Evolutionary conservation across 805 yeast genomes (phyloP).

Genomic region (Candida boidinii): DNA sequence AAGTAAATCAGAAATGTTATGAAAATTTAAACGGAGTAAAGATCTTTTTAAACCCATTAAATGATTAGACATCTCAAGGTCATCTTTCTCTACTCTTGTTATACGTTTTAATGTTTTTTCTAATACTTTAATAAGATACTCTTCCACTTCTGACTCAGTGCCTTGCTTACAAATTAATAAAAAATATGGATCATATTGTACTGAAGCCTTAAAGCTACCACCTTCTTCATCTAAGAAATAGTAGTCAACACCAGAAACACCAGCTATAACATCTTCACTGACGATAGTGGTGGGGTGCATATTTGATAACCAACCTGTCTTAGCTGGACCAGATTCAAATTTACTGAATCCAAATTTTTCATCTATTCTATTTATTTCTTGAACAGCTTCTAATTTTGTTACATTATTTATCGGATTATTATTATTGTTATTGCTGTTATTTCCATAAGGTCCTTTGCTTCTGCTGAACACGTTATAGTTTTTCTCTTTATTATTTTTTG

Average conservation of each 20-base stretch:
- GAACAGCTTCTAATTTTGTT: conserved; percentile 43
- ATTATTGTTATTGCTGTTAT: conserved; percentile 1
- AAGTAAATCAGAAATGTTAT: conserved; percentile 63
- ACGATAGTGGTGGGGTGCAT: conserved; percentile 83
- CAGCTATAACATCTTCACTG: conserved; percentile 49
- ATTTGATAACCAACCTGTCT: conserved; percentile 86
- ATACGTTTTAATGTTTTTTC: conserved; percentile 57
- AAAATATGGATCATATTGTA: conserved; percentile 83
- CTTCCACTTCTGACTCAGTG: conserved; percentile 74
- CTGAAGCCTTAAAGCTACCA: conserved; percentile 83
- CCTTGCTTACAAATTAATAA: conserved; percentile 57
- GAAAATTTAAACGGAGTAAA: conserved; percentile 62
- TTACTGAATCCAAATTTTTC: conserved; percentile 83
- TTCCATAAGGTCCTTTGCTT: neutral
- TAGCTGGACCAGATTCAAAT: conserved; percentile 59
- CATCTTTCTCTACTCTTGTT: conserved; percentile 60
- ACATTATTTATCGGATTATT: conserved; percentile 8
- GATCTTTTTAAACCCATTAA: conserved; percentile 63
- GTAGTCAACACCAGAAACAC: conserved; percentile 84
- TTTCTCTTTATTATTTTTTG: conserved; percentile 1
- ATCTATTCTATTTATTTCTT: conserved; percentile 63
- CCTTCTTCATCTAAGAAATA: conserved; percentile 96
- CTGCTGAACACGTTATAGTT: conserved; percentile 13
- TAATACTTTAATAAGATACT: conserved; percentile 57
- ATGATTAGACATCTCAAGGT: conserved; percentile 77